phyloP scores from a whole-genome alignment of 441 rosid genomes.

The Pelargonium cotyledonis region DNA sequence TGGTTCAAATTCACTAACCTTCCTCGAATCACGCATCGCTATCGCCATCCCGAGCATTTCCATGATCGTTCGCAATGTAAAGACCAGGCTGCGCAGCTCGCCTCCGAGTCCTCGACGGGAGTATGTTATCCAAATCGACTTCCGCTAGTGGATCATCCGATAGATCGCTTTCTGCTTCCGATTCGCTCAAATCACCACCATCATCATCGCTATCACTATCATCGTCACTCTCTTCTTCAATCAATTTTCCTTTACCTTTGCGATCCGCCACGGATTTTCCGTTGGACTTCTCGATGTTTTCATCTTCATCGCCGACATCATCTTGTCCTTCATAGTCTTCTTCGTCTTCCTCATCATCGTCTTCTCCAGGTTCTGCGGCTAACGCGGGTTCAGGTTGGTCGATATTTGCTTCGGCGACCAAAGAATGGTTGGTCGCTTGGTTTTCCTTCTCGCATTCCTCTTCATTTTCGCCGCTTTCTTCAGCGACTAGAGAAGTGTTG shows the following conservation, averaged over 20 bases:
- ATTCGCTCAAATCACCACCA: conserved; percentile 36
- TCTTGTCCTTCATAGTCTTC: too few relatives aligned
- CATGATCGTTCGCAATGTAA: conserved; percentile 33
- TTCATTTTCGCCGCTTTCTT: too few relatives aligned
- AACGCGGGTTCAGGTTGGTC: too few relatives aligned
- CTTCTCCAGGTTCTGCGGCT: too few relatives aligned
- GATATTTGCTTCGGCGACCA: too few relatives aligned
- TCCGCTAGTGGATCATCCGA: conserved; percentile 91
- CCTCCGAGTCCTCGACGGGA: neutral
- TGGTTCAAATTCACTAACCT: neutral
- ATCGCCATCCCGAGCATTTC: too few relatives aligned
- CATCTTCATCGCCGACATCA: neutral
- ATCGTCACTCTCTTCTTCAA: conserved; percentile 26
- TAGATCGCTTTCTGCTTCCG: conserved; percentile 49
- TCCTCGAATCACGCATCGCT: neutral
- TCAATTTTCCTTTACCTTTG: neutral
- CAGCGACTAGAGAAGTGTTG: too few relatives aligned
- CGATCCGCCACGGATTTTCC: conserved; percentile 10
- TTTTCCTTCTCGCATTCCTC: too few relatives aligned
- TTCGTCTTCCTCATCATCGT: too few relatives aligned
- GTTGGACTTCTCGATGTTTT: neutral
- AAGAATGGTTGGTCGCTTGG: too few relatives aligned
- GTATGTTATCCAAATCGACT: conserved; percentile 61
- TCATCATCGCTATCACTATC: conserved; percentile 25
- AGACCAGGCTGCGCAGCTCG: conserved; percentile 29